These are phyloP conservation scores for Quercus cerris DNA, from an alignment of 306 rosid species.

Conservation along the genomic window DNA sequence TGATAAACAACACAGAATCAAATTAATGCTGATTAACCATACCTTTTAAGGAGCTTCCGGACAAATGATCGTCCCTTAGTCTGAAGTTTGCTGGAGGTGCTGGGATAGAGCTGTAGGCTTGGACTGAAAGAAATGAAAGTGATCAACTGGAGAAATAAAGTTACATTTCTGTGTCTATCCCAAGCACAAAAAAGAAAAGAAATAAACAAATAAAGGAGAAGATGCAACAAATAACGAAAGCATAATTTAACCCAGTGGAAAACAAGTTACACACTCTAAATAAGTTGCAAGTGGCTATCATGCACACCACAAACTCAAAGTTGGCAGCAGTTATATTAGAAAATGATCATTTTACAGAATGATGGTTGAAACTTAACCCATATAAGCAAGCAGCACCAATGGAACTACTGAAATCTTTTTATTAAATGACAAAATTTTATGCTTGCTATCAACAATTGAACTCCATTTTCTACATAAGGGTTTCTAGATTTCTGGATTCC, in stretches of 20 bases:
- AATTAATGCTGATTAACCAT: slow-evolving; percentile 11
- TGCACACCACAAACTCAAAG: background rate
- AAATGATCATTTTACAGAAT: background rate
- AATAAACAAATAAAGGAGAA: background rate
- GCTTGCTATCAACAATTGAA: too few relatives aligned
- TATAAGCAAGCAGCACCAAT: background rate
- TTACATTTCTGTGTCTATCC: background rate
- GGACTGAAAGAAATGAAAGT: slow-evolving; percentile 50
- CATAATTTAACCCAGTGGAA: background rate
- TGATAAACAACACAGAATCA: slow-evolving; percentile 1
- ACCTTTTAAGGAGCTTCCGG: slow-evolving; percentile 98
- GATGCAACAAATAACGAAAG: background rate
- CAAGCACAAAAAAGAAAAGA: background rate
- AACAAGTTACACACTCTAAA: background rate
- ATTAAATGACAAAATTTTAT: too few relatives aligned
- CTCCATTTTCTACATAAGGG: too few relatives aligned
- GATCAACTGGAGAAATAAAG: background rate
- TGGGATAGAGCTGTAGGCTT: slow-evolving; percentile 87
- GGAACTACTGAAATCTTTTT: background rate
- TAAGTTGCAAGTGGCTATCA: background rate
- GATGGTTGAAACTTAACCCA: background rate
- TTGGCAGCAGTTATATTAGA: background rate
- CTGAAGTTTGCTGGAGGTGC: slow-evolving; percentile 89
- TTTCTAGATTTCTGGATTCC: too few relatives aligned
- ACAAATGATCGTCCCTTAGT: slow-evolving; percentile 83